phyloP scores from a whole-genome alignment of 2,329 filamentous ascomycete species.

The Leptographium galeiforme region DNA sequence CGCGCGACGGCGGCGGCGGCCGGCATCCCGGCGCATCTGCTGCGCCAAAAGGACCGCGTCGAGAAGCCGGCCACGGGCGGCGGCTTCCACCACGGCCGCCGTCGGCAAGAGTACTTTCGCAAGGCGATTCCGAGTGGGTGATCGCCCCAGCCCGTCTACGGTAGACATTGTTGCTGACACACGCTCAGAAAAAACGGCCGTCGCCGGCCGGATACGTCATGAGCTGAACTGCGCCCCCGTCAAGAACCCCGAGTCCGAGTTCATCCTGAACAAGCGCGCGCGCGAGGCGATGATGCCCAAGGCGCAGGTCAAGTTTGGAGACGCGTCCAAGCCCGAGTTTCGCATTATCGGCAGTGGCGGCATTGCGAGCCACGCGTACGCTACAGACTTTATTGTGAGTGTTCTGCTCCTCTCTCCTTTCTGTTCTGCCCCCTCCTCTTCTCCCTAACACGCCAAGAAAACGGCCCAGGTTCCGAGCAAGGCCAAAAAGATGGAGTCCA shows the following conservation, averaged over 20 bases:
- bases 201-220: slow-evolving; percentile 59
- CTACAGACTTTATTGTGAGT: slow-evolving; percentile 43
- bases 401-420: neutral
- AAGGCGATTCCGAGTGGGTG: slow-evolving; percentile 59
- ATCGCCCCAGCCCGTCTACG: no score
- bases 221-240: slow-evolving; percentile 65
- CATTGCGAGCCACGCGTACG: slow-evolving; percentile 31
- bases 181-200: slow-evolving; percentile 57
- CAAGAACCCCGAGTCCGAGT: slow-evolving; percentile 55
- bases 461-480: slow-evolving; percentile 30
- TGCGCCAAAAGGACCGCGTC: slow-evolving; percentile 27
- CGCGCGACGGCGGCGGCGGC: slow-evolving; percentile 42
- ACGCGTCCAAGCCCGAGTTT: slow-evolving; percentile 31
- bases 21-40: slow-evolving; percentile 44
- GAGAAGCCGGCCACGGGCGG: slow-evolving; percentile 28
- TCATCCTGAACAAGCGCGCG: slow-evolving; percentile 44
- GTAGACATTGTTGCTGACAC: no score
- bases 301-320: slow-evolving; percentile 38
- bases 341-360: slow-evolving; percentile 47
- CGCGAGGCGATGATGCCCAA: slow-evolving; percentile 47
- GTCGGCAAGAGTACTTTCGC: slow-evolving; percentile 42
- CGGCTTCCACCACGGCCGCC: slow-evolving; percentile 10
- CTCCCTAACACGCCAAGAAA: slow-evolving; percentile 29
- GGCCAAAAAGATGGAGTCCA: slow-evolving; percentile 58
- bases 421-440: neutral